Evolutionary conservation across 805 yeast genomes (phyloP).

Genomic region (Cyberlindnera maritima): DNA sequence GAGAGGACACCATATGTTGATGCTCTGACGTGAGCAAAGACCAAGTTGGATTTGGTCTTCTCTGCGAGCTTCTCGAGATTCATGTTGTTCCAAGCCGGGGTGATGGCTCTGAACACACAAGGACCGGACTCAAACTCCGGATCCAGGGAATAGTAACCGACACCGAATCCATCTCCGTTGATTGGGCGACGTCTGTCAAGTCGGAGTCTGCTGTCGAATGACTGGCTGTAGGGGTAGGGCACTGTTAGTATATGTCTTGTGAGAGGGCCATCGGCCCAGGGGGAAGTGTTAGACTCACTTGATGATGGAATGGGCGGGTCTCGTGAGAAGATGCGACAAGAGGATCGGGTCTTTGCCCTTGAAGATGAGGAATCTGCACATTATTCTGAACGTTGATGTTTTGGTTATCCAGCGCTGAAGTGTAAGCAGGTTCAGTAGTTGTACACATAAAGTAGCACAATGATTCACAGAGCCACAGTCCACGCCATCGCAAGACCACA

Average conservation of each 20-base stretch:
- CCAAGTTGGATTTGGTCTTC: slow-evolving; percentile 78
- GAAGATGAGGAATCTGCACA: slow-evolving; percentile 93
- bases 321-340: slow-evolving; percentile 80
- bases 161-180: slow-evolving; percentile 98
- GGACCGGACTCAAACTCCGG: slow-evolving; percentile 67
- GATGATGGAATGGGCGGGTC: slow-evolving; percentile 96
- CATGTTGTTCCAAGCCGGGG: slow-evolving; percentile 97
- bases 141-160: slow-evolving; percentile 81
- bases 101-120: slow-evolving; percentile 90
- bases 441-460: too few species aligned
- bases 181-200: slow-evolving; percentile 88
- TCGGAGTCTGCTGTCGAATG: slow-evolving; percentile 85
- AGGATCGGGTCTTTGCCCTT: slow-evolving; percentile 82
- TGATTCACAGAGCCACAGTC: too few species aligned
- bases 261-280: too few species aligned
- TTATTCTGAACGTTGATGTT: too few species aligned
- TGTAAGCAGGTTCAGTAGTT: too few species aligned
- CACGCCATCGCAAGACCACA: too few species aligned
- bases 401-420: too few species aligned
- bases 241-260: background rate
- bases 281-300: slow-evolving; percentile 45
- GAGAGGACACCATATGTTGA: slow-evolving; percentile 92
- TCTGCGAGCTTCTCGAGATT: slow-evolving; percentile 83
- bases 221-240: slow-evolving; percentile 51
- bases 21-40: slow-evolving; percentile 95